Evolutionary conservation across 108 stramenopile genomes (phyloP).

Genomic region (Asterionellopsis glacialis): DNA sequence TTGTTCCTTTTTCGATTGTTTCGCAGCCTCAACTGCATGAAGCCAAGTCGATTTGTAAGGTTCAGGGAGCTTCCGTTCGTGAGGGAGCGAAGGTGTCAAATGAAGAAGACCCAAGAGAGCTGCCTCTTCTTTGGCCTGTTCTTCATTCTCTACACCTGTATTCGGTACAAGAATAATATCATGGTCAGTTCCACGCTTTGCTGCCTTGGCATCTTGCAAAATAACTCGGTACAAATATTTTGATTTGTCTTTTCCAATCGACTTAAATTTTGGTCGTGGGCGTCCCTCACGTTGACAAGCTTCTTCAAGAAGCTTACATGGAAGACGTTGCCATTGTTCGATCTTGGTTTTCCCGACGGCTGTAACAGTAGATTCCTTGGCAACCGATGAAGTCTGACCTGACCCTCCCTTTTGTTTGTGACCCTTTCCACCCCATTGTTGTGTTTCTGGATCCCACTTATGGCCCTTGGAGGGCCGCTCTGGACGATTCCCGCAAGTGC

Average conservation of each 20-base stretch:
- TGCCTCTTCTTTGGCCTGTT: conserved; percentile 84
- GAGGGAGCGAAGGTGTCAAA: conserved; percentile 72
- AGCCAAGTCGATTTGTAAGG: conserved; percentile 88
- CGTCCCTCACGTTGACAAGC: conserved; percentile 60
- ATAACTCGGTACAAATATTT: conserved; percentile 51
- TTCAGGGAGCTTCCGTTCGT: conserved; percentile 90
- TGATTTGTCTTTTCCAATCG: conserved; percentile 7
- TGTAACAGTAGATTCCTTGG: conserved; percentile 52
- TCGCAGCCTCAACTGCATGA: conserved; percentile 42
- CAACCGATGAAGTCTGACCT: conserved; percentile 46
- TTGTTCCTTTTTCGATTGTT: conserved; percentile 12
- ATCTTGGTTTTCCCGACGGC: conserved; percentile 59
- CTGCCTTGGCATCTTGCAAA: conserved; percentile 74
- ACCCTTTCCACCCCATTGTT: conserved; percentile 84
- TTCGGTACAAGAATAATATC: conserved; percentile 78
- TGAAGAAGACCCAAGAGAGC: conserved; percentile 83
- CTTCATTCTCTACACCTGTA: conserved; percentile 55
- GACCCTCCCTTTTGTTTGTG: conserved; percentile 84
- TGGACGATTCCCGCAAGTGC: conserved; percentile 82
- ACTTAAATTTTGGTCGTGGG: conserved; percentile 50
- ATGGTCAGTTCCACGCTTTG: conserved; percentile 41
- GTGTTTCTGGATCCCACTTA: conserved; percentile 74
- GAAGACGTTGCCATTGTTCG: conserved; percentile 86
- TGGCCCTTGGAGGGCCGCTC: conserved; percentile 71
- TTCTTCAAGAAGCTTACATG: conserved; percentile 66